phyloP scores from a whole-genome alignment of 805 yeast species.

The Candida odintsovae region DNA sequence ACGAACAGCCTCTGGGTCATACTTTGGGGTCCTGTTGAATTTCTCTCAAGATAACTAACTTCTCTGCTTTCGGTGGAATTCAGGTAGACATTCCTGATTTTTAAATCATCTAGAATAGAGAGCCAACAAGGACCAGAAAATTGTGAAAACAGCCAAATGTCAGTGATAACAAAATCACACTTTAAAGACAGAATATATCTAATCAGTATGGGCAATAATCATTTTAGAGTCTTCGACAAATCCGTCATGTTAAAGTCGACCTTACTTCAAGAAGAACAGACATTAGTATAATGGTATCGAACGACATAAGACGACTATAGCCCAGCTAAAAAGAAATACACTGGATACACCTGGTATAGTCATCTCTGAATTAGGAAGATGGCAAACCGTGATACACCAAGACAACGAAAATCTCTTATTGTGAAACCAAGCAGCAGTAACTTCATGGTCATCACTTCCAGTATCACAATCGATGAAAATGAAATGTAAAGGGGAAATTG shows the following conservation, averaged over 20 bases:
- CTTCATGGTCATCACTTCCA: not conserved
- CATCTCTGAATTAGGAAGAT: not conserved
- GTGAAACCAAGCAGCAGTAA: not conserved
- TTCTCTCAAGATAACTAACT: no score
- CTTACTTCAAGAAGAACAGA: not conserved
- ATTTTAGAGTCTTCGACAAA: not conserved
- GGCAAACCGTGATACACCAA: not conserved
- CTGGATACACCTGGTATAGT: not conserved
- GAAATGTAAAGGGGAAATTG: not conserved
- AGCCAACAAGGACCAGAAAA: not conserved
- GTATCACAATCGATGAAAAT: not conserved
- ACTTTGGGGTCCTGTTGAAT: no score
- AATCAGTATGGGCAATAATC: conserved; percentile 1
- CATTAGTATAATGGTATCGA: not conserved
- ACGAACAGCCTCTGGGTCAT: no score
- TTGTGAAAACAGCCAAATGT: not conserved
- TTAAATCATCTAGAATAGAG: not conserved
- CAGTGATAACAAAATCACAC: not conserved
- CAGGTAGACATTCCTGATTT: no score
- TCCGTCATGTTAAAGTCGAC: not conserved
- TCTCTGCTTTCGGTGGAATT: no score
- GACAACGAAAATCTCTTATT: no score
- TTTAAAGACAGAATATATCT: not conserved
- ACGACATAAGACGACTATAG: conserved; percentile 1
- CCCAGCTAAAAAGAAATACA: not conserved